Base-by-base conservation (phyloP, 2,329 filamentous ascomycete species). In the Colletotrichum musae region DNA sequence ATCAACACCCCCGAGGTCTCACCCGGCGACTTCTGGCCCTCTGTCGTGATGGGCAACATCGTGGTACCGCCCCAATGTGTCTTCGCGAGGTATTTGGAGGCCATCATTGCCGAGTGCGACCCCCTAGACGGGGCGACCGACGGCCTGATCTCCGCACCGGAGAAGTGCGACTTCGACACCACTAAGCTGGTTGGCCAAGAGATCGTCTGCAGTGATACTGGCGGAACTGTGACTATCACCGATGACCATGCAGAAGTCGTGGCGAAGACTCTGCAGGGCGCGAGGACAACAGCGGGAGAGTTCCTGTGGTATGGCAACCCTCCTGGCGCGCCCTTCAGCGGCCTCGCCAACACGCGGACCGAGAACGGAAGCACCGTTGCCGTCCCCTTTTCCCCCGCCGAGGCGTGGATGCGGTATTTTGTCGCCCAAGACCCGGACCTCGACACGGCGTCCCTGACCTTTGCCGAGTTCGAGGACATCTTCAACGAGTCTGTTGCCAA, bases 1-100 rank as follows among this genome's bases (percentile, higher is more conserved):
- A 72, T 80, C 6, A 76, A 78, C 65, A 41, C 41, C 1, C 58
- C 48, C 5, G 43, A 58, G 7, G 28, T 68, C 7, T 58, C 43
- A 1, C 45, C 60, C 7, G 65, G 10, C 0, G 24, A 24, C 16
- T 64, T 58, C 18, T 68, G 65, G 65, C 58, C 64, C 3, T 68
- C 64, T 5, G 51, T 64, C 1, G 64, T 68, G 4, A 68, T 68
- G 59, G 64, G 58, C 4, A 68, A 64, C 16, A 57, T 64, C 9
- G 43, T 39, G n/a, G 51, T 59, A 4, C 64, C 64, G 6, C 64
- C 59, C 6, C 64, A 68, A 26, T 68, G 58, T 18, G 43, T 64
- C 2, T 64, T 64, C 36, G 21, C 32, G 15, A 56, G 21, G 3
- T 68, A 64, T 9, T 43, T 47, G 41, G 15, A 57, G 24, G 64